Evolutionary conservation across 805 yeast species (phyloP), one percentile per base, ranked within the genome.

Genomic region (Saccharomycopsis vini): DNA sequence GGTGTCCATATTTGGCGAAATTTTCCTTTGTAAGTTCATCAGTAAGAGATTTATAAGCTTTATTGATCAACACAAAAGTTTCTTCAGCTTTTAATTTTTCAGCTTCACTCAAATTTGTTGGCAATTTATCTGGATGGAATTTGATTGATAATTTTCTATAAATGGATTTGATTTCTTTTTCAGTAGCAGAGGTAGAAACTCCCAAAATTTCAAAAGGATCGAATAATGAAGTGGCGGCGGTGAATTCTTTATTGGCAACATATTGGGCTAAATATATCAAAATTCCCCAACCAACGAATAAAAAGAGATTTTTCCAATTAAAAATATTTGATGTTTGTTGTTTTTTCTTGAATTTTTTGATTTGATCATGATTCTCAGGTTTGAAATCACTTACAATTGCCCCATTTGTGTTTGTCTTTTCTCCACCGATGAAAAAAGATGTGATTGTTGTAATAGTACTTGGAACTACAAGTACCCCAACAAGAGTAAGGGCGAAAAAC

Each of bases 31-130:
- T 78, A 9, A 69, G 72, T 53, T 86, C 96, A 62, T 92, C 97
- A 12, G 98, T 94, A 51, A 92, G 73, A 0, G 98, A 86, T 62
- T 88, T 84, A 65, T 94, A 88, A 21, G 99, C 99, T 62, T 85
- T 84, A 47, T 85, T 81, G 55, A 92, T 83, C 53, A 76, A 71
- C 31, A 89, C 90, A 61, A 76, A 92, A 34, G 73, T 73, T 44
- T 80, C 77, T 62, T 90, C 97, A 62, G 83, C 67, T 21, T 65
- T 72, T 33, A 63, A 62, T 52, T 68, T 72, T 51, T 69, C 85
- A 32, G 68, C 74, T 22, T 72, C 77, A 18, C 78, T 64, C 57
- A 78, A 62, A 52, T 77, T 60, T 50, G 77, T 74, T 32, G 81
- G 72, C 48, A 89, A 67, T 63, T 92, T 92, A 64, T 92, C 99